Base-by-base conservation (phyloP, 768 basidiomycete species). In the Naematelia aurantialba region DNA sequence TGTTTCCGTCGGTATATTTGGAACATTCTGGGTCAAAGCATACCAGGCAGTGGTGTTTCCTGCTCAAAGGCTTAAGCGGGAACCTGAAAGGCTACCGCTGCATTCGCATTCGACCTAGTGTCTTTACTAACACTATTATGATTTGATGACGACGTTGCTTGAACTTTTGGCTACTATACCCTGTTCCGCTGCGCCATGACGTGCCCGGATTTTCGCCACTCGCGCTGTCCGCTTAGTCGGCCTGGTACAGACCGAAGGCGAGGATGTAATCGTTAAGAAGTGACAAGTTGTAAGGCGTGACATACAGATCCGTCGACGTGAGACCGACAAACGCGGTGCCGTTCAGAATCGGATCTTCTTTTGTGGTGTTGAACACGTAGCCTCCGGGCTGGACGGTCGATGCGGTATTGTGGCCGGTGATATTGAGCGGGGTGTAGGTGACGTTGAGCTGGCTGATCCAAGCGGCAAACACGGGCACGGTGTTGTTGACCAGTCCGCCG, bases 371-470 rank as follows among this genome's bases (percentile, higher is more conserved):
- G 69, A 79, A 84, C 21, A 86, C 79, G n/a, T 57, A 63, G 4
- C 78, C 81, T 34, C 76, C 79, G 2, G 84, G 85, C 63, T 85
- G 83, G 29, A 72, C 67, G 10, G 83, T 83, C 13, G 68, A 76
- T 1, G 79, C 84, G n/a, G 78, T 76, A 62, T 58, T 58, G 60
- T 67, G 65, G n/a, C 79, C 79, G 19, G 79, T 79, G 56, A 77
- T 76, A 55, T 80, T 69, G 29, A 86, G 76, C 0, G 81, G 79
- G 3, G 82, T 82, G 77, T 81, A 85, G 4, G 85, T 85, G 11
- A 79, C 80, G 78, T 85, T 86, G 53, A 85, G 74, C 70, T 86
- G 84, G 21, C 79, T 81, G 55, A 85, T 81, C 82, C 84, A 86
- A 2, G 82, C 82, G 5, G 80, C 82, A 59, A 77, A 85, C 80